Evolutionary conservation across 2,329 filamentous ascomycete genomes (phyloP).

Genomic region (Penicillium sp.): DNA sequence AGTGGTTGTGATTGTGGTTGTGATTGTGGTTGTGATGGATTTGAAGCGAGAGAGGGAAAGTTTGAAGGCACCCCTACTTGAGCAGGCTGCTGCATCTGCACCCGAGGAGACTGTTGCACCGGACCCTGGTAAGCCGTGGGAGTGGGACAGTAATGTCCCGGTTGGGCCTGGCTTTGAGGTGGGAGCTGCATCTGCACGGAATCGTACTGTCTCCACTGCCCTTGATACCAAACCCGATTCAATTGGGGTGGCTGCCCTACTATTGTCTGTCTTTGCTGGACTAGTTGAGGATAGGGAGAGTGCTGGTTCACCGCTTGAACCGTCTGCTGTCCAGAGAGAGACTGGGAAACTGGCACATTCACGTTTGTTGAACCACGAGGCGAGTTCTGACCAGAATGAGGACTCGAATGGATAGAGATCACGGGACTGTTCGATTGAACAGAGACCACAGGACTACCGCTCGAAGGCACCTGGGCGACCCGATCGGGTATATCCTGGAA

Average conservation of each 20-base stretch:
- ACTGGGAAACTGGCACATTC: not conserved
- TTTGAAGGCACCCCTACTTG: not conserved
- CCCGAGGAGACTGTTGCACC: not conserved
- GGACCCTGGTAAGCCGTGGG: not conserved
- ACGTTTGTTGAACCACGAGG: not conserved
- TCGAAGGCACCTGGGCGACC: not conserved
- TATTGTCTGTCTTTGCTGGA: not conserved
- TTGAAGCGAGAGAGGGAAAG: not conserved
- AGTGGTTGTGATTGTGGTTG: not conserved
- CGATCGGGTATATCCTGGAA: not conserved
- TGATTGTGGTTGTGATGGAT: not conserved
- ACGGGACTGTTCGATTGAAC: not conserved
- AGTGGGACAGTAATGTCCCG: not conserved
- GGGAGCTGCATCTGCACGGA: not conserved
- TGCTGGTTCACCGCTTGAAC: not conserved
- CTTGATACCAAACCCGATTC: not conserved
- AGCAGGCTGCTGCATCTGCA: not conserved
- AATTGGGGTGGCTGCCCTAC: not conserved
- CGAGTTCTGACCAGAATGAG: not conserved
- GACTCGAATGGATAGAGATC: not conserved
- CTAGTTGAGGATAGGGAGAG: not conserved
- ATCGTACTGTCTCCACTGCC: not conserved
- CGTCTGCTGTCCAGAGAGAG: not conserved
- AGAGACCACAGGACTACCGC: not conserved
- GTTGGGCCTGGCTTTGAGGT: not conserved